Evolutionary conservation across 805 yeast genomes (phyloP).

Genomic region (Priceomyces castillae): DNA sequence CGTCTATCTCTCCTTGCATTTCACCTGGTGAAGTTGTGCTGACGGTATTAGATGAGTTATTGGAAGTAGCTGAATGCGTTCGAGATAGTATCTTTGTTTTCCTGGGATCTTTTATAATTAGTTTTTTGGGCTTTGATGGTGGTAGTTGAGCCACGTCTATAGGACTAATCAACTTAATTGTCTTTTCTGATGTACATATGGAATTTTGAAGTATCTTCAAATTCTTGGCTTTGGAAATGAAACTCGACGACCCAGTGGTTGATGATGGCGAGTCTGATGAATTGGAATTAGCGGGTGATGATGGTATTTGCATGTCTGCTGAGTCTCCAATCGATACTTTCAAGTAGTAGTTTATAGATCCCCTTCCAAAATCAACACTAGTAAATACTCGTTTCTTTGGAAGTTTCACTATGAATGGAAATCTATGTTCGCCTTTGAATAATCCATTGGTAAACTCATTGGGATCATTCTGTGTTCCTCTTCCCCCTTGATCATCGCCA

Average conservation of each 20-base stretch:
- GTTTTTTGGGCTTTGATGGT: slow-evolving; percentile 61
- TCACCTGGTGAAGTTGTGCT: slow-evolving; percentile 29
- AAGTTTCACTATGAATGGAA: slow-evolving; percentile 81
- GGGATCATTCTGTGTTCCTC: slow-evolving; percentile 10
- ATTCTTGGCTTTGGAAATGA: slow-evolving; percentile 22
- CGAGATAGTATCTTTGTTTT: slow-evolving; percentile 23
- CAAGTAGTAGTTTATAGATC: slow-evolving; percentile 69
- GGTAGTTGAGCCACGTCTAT: slow-evolving; percentile 68
- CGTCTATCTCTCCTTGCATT: slow-evolving; percentile 5
- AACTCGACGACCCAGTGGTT: slow-evolving; percentile 5
- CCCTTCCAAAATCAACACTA: slow-evolving; percentile 78
- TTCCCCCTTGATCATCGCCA: slow-evolving; percentile 35
- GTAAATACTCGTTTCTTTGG: slow-evolving; percentile 73
- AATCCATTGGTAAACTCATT: slow-evolving; percentile 43
- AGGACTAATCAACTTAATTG: slow-evolving; percentile 64
- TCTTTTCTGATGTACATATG: slow-evolving; percentile 50
- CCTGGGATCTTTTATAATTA: slow-evolving; percentile 57
- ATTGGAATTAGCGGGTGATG: slow-evolving; percentile 7
- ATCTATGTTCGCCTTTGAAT: slow-evolving; percentile 81
- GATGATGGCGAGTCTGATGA: slow-evolving; percentile 12
- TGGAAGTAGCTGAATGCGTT: slow-evolving; percentile 35
- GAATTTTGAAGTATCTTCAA: slow-evolving; percentile 26
- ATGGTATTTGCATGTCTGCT: slow-evolving; percentile 16
- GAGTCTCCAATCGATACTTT: slow-evolving; percentile 44
- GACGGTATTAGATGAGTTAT: slow-evolving; percentile 29